phyloP scores from a whole-genome alignment of 1,139 yeast species.

The Suhomyces kunorum region DNA sequence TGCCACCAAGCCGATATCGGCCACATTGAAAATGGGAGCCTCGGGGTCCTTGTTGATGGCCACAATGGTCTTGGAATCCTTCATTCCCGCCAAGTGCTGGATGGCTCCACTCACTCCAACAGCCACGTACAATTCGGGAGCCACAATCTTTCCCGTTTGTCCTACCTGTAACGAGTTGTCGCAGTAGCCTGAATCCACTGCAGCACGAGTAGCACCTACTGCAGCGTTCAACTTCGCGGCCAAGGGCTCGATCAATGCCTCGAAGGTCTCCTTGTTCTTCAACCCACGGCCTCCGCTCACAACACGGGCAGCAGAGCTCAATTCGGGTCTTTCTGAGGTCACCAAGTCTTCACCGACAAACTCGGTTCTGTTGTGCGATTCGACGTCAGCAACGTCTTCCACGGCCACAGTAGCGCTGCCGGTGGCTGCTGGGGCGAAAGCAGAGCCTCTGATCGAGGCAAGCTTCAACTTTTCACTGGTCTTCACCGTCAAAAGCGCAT shows the following conservation, averaged over 20 bases:
- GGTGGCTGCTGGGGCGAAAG: conserved; percentile 63
- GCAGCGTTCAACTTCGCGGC: conserved; percentile 88
- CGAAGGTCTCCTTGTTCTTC: conserved; percentile 86
- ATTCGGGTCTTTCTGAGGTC: conserved; percentile 86
- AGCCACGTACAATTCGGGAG: conserved; percentile 92
- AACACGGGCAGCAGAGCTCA: conserved; percentile 76
- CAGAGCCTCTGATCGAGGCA: conserved; percentile 79
- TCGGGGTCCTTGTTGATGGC: conserved; percentile 95
- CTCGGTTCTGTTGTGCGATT: conserved; percentile 41
- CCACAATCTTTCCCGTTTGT: conserved; percentile 96
- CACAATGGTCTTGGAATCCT: conserved; percentile 89
- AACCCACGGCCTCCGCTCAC: conserved; percentile 96
- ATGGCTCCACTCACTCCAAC: conserved; percentile 97
- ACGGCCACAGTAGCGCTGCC: conserved; percentile 43
- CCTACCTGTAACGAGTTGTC: conserved; percentile 98
- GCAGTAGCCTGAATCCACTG: conserved; percentile 93
- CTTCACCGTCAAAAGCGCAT: conserved; percentile 82
- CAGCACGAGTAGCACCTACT: conserved; percentile 97
- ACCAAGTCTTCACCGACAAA: conserved; percentile 75
- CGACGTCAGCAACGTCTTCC: conserved; percentile 43
- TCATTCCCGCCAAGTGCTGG: conserved; percentile 98
- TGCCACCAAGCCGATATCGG: conserved; percentile 88
- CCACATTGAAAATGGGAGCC: conserved; percentile 88
- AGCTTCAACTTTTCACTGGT: conserved; percentile 65
- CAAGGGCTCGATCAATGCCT: conserved; percentile 72